Evolutionary conservation across 768 basidiomycete species (phyloP), one percentile per base, ranked within the genome.

Genomic region (Kockovaella imperatae): DNA sequence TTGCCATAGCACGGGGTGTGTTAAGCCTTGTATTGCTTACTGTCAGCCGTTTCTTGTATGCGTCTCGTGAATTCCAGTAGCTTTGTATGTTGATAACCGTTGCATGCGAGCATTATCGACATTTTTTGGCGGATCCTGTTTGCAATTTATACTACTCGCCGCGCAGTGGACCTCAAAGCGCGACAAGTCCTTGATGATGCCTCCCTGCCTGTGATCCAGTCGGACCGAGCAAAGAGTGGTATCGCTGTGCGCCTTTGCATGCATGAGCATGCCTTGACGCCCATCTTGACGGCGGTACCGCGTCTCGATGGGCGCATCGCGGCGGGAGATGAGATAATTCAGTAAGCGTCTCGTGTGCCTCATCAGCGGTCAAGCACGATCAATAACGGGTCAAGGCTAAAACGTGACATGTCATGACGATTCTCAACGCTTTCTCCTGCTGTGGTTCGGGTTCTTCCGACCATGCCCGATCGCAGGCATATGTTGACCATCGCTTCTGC

Each of bases 401-500:
- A 24, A 2, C 13, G n/a, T 8, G 3, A 21, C 24, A 5, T 7
- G n/a, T 38, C 35, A 20, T 15, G n/a, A 35, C 24, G n/a, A 17
- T 10, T 14, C 34, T 55, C 36, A 62, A 45, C 59, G 29, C 69
- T 77, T 78, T 62, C 79, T 77, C 60, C 77, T 77, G 18, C 67
- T 67, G 70, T 84, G 86, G 67, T 97, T 96, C 1, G 88, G 89
- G 73, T 97, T 97, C 68, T 78, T 84, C 67, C 80, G 77, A 20
- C 93, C 93, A 58, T 83, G 79, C 3, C 91, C 91, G 59, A 97
- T 83, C 53, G 78, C 75, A 6, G 91, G 91, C 78, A 95, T 76
- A 1, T 61, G 68, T 77, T 81, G 31, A 76, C 81, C 64, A 74
- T 77, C 46, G 73, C 75, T 58, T 32, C 72, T 74, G 8, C 84